Percentiles rank a stretch among this genome's conserved stretches.
These are phyloP conservation scores for Ascobolus immersus DNA, from an alignment of 495 filamentous ascomycete species.

Conservation along the genomic window DNA sequence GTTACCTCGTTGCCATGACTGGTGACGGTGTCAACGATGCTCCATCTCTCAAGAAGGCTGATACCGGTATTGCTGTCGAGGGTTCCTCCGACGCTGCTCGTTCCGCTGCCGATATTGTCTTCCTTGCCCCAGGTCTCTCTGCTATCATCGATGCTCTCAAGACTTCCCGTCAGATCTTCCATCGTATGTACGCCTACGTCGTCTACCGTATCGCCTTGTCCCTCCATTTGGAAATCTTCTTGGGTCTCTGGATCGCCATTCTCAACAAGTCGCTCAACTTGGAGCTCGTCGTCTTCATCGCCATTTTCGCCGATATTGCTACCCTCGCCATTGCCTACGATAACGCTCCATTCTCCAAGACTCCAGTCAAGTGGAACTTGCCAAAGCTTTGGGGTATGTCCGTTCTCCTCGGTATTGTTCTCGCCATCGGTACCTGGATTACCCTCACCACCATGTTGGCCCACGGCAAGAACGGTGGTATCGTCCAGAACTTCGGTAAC, in stretches of 20 bases:
- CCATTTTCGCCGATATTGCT: slow-evolving; percentile 84
- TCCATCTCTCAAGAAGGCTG: slow-evolving; percentile 84
- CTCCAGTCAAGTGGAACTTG: slow-evolving; percentile 81
- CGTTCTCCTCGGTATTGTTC: slow-evolving; percentile 50
- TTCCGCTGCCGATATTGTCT: slow-evolving; percentile 82
- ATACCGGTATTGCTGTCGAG: slow-evolving; percentile 83
- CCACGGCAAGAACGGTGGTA: slow-evolving; percentile 41
- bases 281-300: slow-evolving; percentile 71
- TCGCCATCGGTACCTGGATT: slow-evolving; percentile 67
- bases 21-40: slow-evolving; percentile 96
- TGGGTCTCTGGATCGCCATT: slow-evolving; percentile 74
- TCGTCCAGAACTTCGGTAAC: slow-evolving; percentile 65
- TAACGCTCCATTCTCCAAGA: slow-evolving; percentile 64
- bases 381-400: slow-evolving; percentile 85
- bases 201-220: slow-evolving; percentile 88
- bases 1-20: slow-evolving; percentile 92
- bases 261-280: slow-evolving; percentile 62
- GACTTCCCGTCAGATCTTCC: slow-evolving; percentile 85
- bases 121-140: slow-evolving; percentile 70
- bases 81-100: slow-evolving; percentile 80
- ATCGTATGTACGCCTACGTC: slow-evolving; percentile 92
- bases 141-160: slow-evolving; percentile 85
- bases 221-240: slow-evolving; percentile 67
- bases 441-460: slow-evolving; percentile 53
- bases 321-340: slow-evolving; percentile 86